Conservation (phyloP, 2,329 filamentous ascomycete species). For the Piedraia hortae region DNA sequence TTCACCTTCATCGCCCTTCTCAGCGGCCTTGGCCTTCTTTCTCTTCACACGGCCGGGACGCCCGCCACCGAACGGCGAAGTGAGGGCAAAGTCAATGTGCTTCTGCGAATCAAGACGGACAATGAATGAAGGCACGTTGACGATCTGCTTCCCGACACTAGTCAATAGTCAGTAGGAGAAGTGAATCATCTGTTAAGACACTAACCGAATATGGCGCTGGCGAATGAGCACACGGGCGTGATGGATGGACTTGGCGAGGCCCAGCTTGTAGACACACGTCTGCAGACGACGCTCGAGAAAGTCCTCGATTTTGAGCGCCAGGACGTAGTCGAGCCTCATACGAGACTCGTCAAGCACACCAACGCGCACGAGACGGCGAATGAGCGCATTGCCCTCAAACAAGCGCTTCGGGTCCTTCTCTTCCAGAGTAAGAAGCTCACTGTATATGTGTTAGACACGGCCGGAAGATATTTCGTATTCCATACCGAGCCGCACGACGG, state of each 20-base stretch:
- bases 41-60: constrained; percentile 91
- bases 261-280: constrained; percentile 99
- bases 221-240: constrained; percentile 99
- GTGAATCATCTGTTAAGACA: constrained; percentile 1
- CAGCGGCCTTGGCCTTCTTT: constrained; percentile 97
- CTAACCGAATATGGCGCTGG: constrained; percentile 83
- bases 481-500: constrained; percentile 98
- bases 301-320: constrained; percentile 96
- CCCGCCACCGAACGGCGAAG: constrained; percentile 91
- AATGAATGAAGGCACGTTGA: constrained; percentile 98
- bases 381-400: constrained; percentile 99
- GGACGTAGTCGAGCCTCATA: constrained; percentile 99
- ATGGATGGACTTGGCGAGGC: constrained; percentile 99
- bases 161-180: constrained; percentile 5
- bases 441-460: constrained; percentile 16
- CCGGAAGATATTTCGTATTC: constrained; percentile 4
- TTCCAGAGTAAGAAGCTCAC: constrained; percentile 98
- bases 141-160: constrained; percentile 98
- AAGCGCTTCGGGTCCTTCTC: constrained; percentile 99
- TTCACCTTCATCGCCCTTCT: constrained; percentile 52
- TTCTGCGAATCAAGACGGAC: constrained; percentile 99
- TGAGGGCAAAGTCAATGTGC: constrained; percentile 98
- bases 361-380: constrained; percentile 97
- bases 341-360: constrained; percentile 99
- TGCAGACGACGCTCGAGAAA: constrained; percentile 99